A percentile compares a stretch with the other conserved stretches of the same genome.
These are phyloP conservation scores for Candida ovalis DNA, from an alignment of 805 yeast species.

Conservation along the genomic window DNA sequence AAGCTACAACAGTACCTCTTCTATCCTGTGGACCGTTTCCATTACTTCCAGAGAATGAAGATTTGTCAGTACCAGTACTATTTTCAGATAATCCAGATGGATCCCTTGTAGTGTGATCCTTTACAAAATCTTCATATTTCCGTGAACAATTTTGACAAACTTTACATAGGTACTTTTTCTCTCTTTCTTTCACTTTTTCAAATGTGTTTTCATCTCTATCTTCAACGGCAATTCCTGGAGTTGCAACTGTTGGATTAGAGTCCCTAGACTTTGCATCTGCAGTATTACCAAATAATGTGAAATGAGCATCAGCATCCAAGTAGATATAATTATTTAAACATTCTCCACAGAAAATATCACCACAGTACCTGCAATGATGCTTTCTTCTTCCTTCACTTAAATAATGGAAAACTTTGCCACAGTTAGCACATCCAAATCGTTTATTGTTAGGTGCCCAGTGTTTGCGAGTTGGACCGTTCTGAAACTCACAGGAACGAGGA, in stretches of 20 bases:
- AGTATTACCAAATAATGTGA: slow-evolving; percentile 30
- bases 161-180: slow-evolving; percentile 31
- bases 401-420: slow-evolving; percentile 67
- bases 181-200: slow-evolving; percentile 6
- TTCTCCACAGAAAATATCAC: slow-evolving; percentile 38
- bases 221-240: not conserved
- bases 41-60: not conserved
- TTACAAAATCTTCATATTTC: slow-evolving; percentile 32
- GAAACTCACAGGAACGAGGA: not conserved
- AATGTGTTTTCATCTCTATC: slow-evolving; percentile 12
- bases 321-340: slow-evolving; percentile 34
- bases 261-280: not conserved
- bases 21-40: slow-evolving; percentile 4
- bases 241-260: slow-evolving; percentile 11
- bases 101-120: slow-evolving; percentile 28
- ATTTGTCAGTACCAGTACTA: slow-evolving; percentile 4
- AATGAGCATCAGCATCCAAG: slow-evolving; percentile 33
- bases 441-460: slow-evolving; percentile 77
- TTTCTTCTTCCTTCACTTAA: slow-evolving; percentile 58
- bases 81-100: slow-evolving; percentile 15
- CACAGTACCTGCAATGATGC: slow-evolving; percentile 40
- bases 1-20: slow-evolving; percentile 15
- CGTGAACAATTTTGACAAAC: slow-evolving; percentile 33
- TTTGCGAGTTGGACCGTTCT: slow-evolving; percentile 46
- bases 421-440: slow-evolving; percentile 61